These are phyloP conservation scores for Agastache rugosa DNA, from an alignment of 257 asterid species.

Conservation along the genomic window DNA sequence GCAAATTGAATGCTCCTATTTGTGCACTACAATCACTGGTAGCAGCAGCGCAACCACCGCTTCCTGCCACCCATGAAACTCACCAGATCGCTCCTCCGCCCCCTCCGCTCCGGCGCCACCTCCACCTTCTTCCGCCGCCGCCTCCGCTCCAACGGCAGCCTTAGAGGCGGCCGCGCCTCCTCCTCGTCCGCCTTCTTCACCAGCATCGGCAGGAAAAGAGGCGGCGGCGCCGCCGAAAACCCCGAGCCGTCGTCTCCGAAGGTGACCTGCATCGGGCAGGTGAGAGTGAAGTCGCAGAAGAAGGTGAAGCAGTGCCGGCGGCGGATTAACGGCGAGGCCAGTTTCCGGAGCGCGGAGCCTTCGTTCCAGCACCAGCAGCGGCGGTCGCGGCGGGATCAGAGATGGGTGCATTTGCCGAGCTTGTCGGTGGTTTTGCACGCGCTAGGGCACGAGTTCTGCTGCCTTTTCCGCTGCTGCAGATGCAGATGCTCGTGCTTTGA, in stretches of 20 bases:
- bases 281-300: constrained; percentile 80
- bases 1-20: constrained; percentile 19
- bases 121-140: constrained; percentile 66
- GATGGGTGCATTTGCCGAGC: constrained; percentile 85
- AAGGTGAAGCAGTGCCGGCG: constrained; percentile 65
- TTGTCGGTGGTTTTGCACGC: constrained; percentile 68
- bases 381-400: constrained; percentile 56
- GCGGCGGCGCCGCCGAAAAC: constrained; percentile 58
- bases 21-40: background rate
- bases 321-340: constrained; percentile 54
- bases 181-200: constrained; percentile 59
- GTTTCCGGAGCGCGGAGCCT: constrained; percentile 59
- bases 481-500: constrained; percentile 69
- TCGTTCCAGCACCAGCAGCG: constrained; percentile 11
- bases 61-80: constrained; percentile 44
- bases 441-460: constrained; percentile 74
- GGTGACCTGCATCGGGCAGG: constrained; percentile 93
- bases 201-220: constrained; percentile 60
- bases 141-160: constrained; percentile 51
- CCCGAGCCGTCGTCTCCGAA: constrained; percentile 92
- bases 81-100: constrained; percentile 44
- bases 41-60: constrained; percentile 14
- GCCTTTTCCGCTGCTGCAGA: constrained; percentile 69
- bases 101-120: constrained; percentile 39
- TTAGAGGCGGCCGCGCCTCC: too few relatives aligned